These are phyloP conservation scores for Moesziomyces globuligerus DNA, from an alignment of 1,284 basidiomycete species.

Conservation along the genomic window DNA sequence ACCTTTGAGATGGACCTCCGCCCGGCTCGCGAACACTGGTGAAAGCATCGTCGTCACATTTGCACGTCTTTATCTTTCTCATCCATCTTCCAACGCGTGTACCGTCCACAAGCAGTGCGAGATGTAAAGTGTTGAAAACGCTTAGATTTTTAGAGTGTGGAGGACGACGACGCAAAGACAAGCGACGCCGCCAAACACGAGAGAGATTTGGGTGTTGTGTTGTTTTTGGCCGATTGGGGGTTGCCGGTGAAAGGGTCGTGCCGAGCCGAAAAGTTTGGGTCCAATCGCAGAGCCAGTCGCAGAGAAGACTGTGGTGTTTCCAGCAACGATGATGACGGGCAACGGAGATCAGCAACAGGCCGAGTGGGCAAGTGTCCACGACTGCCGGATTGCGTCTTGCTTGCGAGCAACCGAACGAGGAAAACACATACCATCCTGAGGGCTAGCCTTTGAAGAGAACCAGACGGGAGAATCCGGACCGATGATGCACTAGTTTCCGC, in stretches of 20 bases:
- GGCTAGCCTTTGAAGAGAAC: constrained; percentile 16
- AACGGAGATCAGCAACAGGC: neutral
- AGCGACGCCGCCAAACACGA: constrained; percentile 17
- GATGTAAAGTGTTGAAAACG: constrained; percentile 45
- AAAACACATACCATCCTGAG: constrained; percentile 32
- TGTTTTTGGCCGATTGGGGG: constrained; percentile 31
- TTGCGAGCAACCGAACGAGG: neutral
- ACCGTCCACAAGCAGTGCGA: too few species aligned
- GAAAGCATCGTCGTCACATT: too few species aligned
- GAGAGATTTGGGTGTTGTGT: constrained; percentile 23
- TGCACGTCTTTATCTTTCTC: too few species aligned
- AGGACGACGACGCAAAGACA: constrained; percentile 32
- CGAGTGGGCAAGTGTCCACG: constrained; percentile 3
- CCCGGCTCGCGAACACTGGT: constrained; percentile 56
- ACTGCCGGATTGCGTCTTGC: neutral
- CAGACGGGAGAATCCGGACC: constrained; percentile 15
- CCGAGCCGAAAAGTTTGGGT: constrained; percentile 14
- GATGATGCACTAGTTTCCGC: constrained; percentile 20
- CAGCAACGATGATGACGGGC: neutral
- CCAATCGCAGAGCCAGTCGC: constrained; percentile 6
- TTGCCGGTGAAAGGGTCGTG: constrained; percentile 22
- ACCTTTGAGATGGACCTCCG: constrained; percentile 58
- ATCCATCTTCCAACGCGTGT: too few species aligned
- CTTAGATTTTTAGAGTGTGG: constrained; percentile 37
- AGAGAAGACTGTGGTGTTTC: constrained; percentile 15